phyloP scores from a whole-genome alignment of 2,329 filamentous ascomycete species.

The Malbranchea zuffiana region DNA sequence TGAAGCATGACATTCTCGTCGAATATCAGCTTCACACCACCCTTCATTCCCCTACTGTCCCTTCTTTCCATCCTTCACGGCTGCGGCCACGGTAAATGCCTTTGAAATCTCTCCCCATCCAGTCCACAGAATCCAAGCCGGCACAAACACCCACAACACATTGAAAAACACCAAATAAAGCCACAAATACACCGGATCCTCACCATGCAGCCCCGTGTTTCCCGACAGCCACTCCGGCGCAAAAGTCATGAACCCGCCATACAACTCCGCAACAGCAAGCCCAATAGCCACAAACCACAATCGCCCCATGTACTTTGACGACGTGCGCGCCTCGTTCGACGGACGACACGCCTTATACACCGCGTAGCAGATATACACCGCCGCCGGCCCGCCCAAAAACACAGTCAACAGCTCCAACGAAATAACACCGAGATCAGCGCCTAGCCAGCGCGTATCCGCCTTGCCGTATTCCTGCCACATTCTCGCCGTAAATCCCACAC shows the following conservation, averaged over 20 bases:
- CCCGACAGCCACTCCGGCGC: conserved; percentile 54
- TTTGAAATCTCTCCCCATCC: conserved; percentile 36
- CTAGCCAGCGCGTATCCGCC: conserved; percentile 51
- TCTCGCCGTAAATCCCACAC: conserved; percentile 41
- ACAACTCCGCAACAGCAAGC: conserved; percentile 53
- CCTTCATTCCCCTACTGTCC: conserved; percentile 3
- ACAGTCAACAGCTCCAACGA: conserved; percentile 52
- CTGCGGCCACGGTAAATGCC: conserved; percentile 24
- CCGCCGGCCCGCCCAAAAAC: conserved; percentile 47
- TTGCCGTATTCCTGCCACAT: conserved; percentile 58
- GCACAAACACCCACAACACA: conserved; percentile 50
- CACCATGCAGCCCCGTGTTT: conserved; percentile 45
- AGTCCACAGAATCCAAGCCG: conserved; percentile 47
- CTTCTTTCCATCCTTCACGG: conserved; percentile 5
- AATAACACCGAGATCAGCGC: conserved; percentile 48
- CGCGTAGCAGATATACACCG: conserved; percentile 47
- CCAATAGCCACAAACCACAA: conserved; percentile 48
- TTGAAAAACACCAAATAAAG: conserved; percentile 56
- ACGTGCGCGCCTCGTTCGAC: conserved; percentile 17
- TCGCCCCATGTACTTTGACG: conserved; percentile 25
- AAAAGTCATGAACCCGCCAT: conserved; percentile 56
- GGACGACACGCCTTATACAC: conserved; percentile 25
- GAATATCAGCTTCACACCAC: no score
- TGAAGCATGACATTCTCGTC: background rate
- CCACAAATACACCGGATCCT: conserved; percentile 53